phyloP scores from a whole-genome alignment of 2,329 filamentous ascomycete species.

The Aspergillus sp. region DNA sequence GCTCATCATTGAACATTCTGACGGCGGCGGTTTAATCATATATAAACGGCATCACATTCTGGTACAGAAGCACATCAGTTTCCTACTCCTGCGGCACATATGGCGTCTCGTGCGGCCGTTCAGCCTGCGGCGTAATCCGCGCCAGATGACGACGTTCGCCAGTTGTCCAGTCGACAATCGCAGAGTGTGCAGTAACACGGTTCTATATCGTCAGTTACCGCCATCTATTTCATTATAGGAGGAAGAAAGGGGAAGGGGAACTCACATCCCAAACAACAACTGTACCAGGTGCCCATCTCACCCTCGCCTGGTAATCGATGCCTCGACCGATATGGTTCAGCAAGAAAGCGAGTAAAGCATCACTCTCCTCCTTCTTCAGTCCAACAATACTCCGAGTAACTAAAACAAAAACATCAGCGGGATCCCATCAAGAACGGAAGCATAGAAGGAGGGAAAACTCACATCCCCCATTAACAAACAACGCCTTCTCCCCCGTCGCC shows the following conservation, averaged over 20 bases:
- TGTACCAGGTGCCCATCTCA: constrained; percentile 26
- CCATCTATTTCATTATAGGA: constrained; percentile 27
- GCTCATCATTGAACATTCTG: too few relatives aligned
- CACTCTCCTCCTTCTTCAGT: constrained; percentile 44
- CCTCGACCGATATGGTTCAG: constrained; percentile 21
- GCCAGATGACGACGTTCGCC: constrained; percentile 30
- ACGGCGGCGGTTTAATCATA: too few relatives aligned
- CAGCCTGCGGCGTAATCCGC: constrained; percentile 30
- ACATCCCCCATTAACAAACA: constrained; percentile 39
- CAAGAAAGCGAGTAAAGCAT: constrained; percentile 35
- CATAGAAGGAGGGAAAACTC: not conserved
- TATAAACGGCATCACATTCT: too few relatives aligned
- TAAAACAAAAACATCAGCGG: constrained; percentile 4
- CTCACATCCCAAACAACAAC: constrained; percentile 41
- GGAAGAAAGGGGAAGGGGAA: constrained; percentile 21
- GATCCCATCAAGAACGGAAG: too few relatives aligned
- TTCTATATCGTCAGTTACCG: constrained; percentile 23
- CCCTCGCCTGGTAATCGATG: constrained; percentile 26
- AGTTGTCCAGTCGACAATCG: constrained; percentile 32
- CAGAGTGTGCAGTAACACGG: constrained; percentile 38
- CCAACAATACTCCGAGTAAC: constrained; percentile 41
- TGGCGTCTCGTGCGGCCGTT: constrained; percentile 25
- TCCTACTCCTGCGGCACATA: constrained; percentile 11
- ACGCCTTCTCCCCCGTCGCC: constrained; percentile 31
- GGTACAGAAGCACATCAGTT: not conserved